phyloP scores from a whole-genome alignment of 441 rosid genomes.

The Pelargonium myrrhifolium region DNA sequence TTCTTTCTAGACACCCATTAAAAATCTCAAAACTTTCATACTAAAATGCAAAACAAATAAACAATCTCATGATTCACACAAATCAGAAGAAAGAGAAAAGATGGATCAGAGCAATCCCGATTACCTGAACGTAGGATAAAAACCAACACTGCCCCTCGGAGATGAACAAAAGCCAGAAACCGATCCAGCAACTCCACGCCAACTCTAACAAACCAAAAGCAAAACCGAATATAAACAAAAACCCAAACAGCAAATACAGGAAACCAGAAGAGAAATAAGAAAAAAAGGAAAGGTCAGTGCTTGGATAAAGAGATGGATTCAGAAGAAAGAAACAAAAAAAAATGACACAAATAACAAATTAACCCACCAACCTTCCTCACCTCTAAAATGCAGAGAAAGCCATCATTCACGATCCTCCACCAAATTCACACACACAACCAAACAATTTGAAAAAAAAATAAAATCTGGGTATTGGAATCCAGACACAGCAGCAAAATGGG shows the following conservation, averaged over 20 bases:
- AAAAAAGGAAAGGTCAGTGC: background rate
- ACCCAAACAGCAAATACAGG: too few relatives aligned
- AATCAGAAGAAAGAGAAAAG: background rate
- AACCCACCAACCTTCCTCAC: background rate
- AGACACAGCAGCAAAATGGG: too few relatives aligned
- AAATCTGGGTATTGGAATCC: background rate
- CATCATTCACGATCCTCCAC: background rate
- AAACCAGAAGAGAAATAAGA: too few relatives aligned
- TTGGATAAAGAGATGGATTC: background rate
- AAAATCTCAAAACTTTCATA: background rate
- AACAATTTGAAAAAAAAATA: background rate
- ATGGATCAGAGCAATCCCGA: background rate
- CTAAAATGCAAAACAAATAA: background rate
- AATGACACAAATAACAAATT: background rate
- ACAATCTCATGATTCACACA: background rate
- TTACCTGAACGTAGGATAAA: background rate
- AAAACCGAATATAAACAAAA: background rate
- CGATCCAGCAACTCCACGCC: slow-evolving; percentile 2
- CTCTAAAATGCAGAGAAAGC: background rate
- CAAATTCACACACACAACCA: background rate
- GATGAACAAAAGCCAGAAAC: background rate
- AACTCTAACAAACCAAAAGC: background rate
- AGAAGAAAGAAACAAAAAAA: background rate
- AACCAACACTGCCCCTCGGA: background rate
- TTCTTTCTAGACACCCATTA: background rate